Conservation (phyloP, 1,284 basidiomycete genomes). For the Paramarasmius palmivorus region DNA sequence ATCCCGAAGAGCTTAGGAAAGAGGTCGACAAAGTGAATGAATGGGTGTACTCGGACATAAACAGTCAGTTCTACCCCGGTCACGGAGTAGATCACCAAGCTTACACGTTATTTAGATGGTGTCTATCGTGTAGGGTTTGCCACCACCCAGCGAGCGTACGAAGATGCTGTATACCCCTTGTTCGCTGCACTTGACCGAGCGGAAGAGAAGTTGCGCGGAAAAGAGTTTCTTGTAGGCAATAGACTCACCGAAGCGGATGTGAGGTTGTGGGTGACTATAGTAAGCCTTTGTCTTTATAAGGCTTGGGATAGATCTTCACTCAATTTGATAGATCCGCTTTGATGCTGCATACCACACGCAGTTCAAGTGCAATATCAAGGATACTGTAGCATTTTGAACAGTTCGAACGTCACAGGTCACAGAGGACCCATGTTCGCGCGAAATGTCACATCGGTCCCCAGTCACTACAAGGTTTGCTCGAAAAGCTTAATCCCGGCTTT, state of each 20-base stretch:
- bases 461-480: too few relatives aligned
- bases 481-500: too few relatives aligned
- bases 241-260: slow-evolving; percentile 91
- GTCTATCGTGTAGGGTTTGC: slow-evolving; percentile 94
- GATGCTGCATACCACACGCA: slow-evolving; percentile 90
- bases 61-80: slow-evolving; percentile 29
- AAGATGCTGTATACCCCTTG: slow-evolving; percentile 68
- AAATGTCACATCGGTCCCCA: too few relatives aligned
- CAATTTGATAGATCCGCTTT: slow-evolving; percentile 44
- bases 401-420: too few relatives aligned
- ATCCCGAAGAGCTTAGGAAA: slow-evolving; percentile 68
- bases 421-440: too few relatives aligned
- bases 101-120: slow-evolving; percentile 54
- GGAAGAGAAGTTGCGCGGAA: slow-evolving; percentile 78
- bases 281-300: slow-evolving; percentile 42
- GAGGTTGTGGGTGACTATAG: slow-evolving; percentile 88
- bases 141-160: slow-evolving; percentile 80
- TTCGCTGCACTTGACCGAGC: slow-evolving; percentile 81
- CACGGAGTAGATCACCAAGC: not conserved
- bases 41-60: slow-evolving; percentile 54
- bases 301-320: not conserved
- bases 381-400: too few relatives aligned
- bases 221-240: slow-evolving; percentile 83
- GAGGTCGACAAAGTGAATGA: slow-evolving; percentile 80
- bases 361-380: slow-evolving; percentile 92